Percentiles rank a stretch among this genome's conserved stretches.
Evolutionary conservation across 2,329 filamentous ascomycete species (phyloP).

Genomic region (Trichoderma afroharzianum): DNA sequence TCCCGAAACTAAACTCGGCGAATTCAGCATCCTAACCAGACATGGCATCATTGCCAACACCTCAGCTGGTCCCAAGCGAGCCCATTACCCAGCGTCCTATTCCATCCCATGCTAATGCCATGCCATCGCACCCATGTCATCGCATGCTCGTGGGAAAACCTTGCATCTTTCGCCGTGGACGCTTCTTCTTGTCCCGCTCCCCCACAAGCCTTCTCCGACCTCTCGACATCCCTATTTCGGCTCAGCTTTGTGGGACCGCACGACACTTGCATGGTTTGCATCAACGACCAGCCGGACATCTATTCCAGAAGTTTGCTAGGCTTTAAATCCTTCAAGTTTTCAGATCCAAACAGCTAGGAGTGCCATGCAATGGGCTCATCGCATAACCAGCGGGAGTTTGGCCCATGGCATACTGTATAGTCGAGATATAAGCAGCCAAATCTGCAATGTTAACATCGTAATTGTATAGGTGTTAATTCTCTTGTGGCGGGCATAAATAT

Average conservation of each 20-base stretch:
- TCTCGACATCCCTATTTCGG: neutral
- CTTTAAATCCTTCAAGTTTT: neutral
- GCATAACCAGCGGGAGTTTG: neutral
- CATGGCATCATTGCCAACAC: neutral
- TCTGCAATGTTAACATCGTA: neutral
- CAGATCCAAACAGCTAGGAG: neutral
- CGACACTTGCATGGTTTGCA: neutral
- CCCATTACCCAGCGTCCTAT: neutral
- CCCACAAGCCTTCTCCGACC: neutral
- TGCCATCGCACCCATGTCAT: neutral
- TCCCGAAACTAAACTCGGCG: neutral
- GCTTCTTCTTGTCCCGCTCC: neutral
- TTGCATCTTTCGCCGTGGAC: neutral
- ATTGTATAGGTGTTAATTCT: neutral
- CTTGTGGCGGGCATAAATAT: neutral
- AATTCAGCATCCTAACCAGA: neutral
- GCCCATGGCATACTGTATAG: neutral
- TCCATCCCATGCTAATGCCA: neutral
- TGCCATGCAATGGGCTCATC: neutral
- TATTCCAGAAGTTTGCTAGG: neutral
- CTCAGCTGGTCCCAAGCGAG: neutral
- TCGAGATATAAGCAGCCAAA: neutral
- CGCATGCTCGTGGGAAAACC: neutral
- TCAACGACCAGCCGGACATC: neutral
- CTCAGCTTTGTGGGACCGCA: neutral